Percentiles rank a stretch among this genome's conserved stretches.
phyloP scores from a whole-genome alignment of 1,284 basidiomycete genomes.

The Ustilago trichophora region DNA sequence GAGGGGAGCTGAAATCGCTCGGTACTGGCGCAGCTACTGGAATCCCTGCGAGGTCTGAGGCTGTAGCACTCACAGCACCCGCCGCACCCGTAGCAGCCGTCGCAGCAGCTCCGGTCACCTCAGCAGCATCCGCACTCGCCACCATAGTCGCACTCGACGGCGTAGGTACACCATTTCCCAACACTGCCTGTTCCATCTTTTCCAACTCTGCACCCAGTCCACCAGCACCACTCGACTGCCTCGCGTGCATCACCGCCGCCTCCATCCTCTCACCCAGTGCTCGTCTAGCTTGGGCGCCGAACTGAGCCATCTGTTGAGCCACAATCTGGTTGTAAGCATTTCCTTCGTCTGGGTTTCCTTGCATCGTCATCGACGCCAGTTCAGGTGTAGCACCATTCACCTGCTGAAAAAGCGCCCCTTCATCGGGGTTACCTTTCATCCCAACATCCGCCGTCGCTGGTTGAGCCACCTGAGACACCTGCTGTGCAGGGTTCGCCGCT shows the following conservation, averaged over 20 bases:
- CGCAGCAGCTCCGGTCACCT: neutral
- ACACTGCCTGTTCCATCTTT: no score
- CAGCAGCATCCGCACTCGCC: neutral
- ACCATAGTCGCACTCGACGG: slow-evolving; percentile 6
- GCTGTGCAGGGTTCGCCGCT: no score
- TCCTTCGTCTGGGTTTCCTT: slow-evolving; percentile 9
- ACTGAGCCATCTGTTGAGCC: slow-evolving; percentile 24
- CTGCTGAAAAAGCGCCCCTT: slow-evolving; percentile 15
- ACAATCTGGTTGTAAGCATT: slow-evolving; percentile 17
- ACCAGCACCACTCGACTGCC: no score
- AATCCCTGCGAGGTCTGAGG: slow-evolving; percentile 6
- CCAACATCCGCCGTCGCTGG: slow-evolving; percentile 6
- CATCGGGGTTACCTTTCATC: slow-evolving; percentile 20
- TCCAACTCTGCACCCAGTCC: neutral
- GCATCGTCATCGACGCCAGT: neutral
- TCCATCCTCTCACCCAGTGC: slow-evolving; percentile 6
- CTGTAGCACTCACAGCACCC: neutral
- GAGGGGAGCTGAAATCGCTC: slow-evolving; percentile 23
- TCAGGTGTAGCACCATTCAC: slow-evolving; percentile 1
- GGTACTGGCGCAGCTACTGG: slow-evolving; percentile 27
- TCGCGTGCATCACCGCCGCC: no score
- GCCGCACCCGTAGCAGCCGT: neutral
- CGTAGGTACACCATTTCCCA: slow-evolving; percentile 6
- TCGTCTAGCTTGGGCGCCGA: slow-evolving; percentile 9
- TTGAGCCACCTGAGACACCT: slow-evolving; percentile 6